Evolutionary conservation across 805 yeast species (phyloP), one percentile per base, ranked within the genome.

Genomic region (Wickerhamiella sorbophila): DNA sequence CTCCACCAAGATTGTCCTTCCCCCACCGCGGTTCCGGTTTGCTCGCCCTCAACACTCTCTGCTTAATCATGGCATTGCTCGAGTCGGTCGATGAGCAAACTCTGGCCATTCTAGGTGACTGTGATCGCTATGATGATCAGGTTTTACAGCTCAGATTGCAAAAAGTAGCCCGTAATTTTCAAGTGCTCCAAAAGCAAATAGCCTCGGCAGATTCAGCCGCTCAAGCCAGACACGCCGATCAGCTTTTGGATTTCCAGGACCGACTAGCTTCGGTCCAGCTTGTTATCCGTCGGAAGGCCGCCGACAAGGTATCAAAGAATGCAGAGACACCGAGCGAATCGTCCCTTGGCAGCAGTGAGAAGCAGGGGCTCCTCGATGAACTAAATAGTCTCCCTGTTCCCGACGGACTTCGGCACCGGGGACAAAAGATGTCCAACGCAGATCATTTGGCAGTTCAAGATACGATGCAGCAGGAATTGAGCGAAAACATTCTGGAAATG

Each of bases 401-500:
- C 39, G 43, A 20, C 6, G 15, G 26, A n/a, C 4, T 8, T 24
- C 31, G 14, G 16, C 38, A 15, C n/a, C 36, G 38, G 16, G 41
- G 4, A n/a, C 32, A 10, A 6, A 19, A 17, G 26, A 21, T 9
- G 20, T 20, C 29, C 29, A 24, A 6, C 10, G 29, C 29, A 2
- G 48, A 48, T 31, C 54, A 54, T 35, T 47, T 60, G 29, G 48
- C 52, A 12, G 45, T 58, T 10, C 53, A 58, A 40, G 49, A 51
- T 19, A 45, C 46, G 24, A 43, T 50, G 20, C 80, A 75, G 53
- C 69, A 69, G 31, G 70, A 69, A 31, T 57, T 75, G 14, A 52
- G 74, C 26, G 56, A 55, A 22, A 78, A 75, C 33, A 59, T 75
- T 38, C 53, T 68, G 3, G 66, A 61, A 16, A 64, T 75, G 57